Evolutionary conservation across 2,329 filamentous ascomycete species (phyloP).

Genomic region (Fusarium sp.): DNA sequence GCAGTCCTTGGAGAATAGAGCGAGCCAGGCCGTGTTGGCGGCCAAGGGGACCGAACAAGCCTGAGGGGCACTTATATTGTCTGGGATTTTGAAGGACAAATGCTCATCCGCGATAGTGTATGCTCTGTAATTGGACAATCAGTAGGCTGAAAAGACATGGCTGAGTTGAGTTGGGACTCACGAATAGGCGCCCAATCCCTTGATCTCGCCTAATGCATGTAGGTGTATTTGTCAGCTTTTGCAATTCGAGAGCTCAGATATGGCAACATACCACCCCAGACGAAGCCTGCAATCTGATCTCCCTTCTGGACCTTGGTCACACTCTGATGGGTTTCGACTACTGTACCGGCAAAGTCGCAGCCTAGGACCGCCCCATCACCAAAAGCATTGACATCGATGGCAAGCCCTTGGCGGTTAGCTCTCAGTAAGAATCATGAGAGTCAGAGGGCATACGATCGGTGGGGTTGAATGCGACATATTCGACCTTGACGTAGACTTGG

Average conservation of each 20-base stretch:
- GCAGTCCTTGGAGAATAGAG: slow-evolving; percentile 50
- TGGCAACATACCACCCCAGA: slow-evolving; percentile 42
- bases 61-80: slow-evolving; percentile 34
- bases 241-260: not conserved
- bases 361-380: slow-evolving; percentile 50
- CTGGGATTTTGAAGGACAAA: slow-evolving; percentile 52
- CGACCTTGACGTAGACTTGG: slow-evolving; percentile 37
- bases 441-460: slow-evolving; percentile 31
- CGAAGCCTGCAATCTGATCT: slow-evolving; percentile 33
- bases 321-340: slow-evolving; percentile 43
- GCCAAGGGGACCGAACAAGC: slow-evolving; percentile 52
- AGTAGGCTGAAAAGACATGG: fast-evolving
- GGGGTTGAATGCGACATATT: slow-evolving; percentile 40
- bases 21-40: slow-evolving; percentile 50
- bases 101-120: slow-evolving; percentile 53
- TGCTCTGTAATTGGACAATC: slow-evolving; percentile 30
- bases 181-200: slow-evolving; percentile 49
- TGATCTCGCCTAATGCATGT: slow-evolving; percentile 26
- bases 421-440: not conserved
- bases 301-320: slow-evolving; percentile 24
- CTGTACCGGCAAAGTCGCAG: slow-evolving; percentile 50
- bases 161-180: not conserved
- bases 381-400: slow-evolving; percentile 50
- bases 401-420: slow-evolving; percentile 35
- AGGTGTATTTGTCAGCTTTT: not conserved